These are phyloP conservation scores for Starmerella gropengiesseri DNA, from an alignment of 805 yeast genomes.

Conservation along the genomic window DNA sequence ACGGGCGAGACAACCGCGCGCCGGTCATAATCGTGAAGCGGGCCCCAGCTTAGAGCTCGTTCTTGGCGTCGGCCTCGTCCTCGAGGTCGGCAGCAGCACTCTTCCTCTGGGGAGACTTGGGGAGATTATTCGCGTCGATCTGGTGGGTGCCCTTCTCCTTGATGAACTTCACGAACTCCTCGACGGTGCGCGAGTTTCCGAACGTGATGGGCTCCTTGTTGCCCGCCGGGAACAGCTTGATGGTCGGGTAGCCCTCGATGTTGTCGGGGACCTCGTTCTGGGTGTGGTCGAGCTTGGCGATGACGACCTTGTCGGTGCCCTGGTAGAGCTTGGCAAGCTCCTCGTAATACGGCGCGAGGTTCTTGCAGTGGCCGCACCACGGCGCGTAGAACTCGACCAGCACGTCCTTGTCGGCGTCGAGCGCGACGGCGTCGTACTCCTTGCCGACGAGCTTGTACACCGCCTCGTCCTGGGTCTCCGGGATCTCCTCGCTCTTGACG, in stretches of 20 bases:
- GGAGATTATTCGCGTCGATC: slow-evolving; percentile 34
- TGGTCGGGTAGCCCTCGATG: slow-evolving; percentile 85
- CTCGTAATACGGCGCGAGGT: slow-evolving; percentile 76
- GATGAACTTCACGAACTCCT: slow-evolving; percentile 58
- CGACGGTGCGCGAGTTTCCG: slow-evolving; percentile 63
- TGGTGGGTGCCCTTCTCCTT: slow-evolving; percentile 53
- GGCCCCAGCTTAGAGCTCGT: slow-evolving; percentile 5
- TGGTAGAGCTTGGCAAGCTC: slow-evolving; percentile 66
- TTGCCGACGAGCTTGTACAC: slow-evolving; percentile 72
- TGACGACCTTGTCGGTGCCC: slow-evolving; percentile 44
- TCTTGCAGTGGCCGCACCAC: slow-evolving; percentile 97
- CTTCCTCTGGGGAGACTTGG: slow-evolving; percentile 34
- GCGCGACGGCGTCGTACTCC: slow-evolving; percentile 61
- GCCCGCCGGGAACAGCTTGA: slow-evolving; percentile 83
- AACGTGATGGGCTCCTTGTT: slow-evolving; percentile 56
- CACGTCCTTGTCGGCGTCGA: slow-evolving; percentile 55
- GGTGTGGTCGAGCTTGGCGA: slow-evolving; percentile 86
- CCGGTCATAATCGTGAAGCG: too few species aligned
- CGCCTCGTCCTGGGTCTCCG: slow-evolving; percentile 62
- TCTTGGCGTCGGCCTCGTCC: slow-evolving; percentile 2
- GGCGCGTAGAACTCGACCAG: slow-evolving; percentile 69
- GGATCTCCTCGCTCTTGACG: slow-evolving; percentile 64
- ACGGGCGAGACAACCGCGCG: too few species aligned
- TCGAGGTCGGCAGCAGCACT: slow-evolving; percentile 1
- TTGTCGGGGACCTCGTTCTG: slow-evolving; percentile 71